Base-by-base conservation (phyloP, 1,139 yeast species). In the Yamadazyma songkhlaensis region DNA sequence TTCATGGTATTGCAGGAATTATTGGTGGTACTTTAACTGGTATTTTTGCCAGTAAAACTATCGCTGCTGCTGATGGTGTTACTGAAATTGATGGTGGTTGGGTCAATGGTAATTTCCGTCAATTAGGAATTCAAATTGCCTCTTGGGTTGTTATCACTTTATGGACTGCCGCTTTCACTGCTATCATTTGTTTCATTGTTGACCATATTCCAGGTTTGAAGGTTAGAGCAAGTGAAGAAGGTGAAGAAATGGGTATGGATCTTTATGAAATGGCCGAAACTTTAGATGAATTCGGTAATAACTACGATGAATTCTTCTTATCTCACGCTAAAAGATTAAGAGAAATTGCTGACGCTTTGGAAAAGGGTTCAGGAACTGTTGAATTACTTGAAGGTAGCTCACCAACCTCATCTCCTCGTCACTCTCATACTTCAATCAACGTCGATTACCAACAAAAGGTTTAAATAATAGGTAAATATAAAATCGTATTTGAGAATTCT, bases 1-100 rank as follows among this genome's bases (percentile, higher is more conserved):
- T 88, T 42, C 97, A 90, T 63, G 97, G 96, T 50, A 81, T 90
- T 47, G 97, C 97, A 59, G 97, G 97, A 38, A 79, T 85, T 51
- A 72, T 78, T 48, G 97, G 97, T 36, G 82, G 89, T 24, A 70
- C 84, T 21, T 64, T 87, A 63, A 89, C 97, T 28, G 97, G 96
- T 53, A 72, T 90, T 46, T 90, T 90, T 59, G 96, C 97, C 26
- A 94, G 96, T 41, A 92, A 87, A 65, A 88, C 89, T 62, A 79
- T 89, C 48, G 85, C 95, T 31, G 89, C 84, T 31, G 67, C 86
- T 42, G 87, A 71, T 48, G 86, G 81, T 40, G 79, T 81, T 30
- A 49, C 59, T 15, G 73, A 59, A 10, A 86, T 87, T 47, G 69
- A 59, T 15, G 95, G 96, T 53, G 97, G 97, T 40, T 90, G 97